These are phyloP conservation scores for Pseudonitzschia multiseries DNA, from an alignment of 108 stramenopile genomes.

Conservation along the genomic window DNA sequence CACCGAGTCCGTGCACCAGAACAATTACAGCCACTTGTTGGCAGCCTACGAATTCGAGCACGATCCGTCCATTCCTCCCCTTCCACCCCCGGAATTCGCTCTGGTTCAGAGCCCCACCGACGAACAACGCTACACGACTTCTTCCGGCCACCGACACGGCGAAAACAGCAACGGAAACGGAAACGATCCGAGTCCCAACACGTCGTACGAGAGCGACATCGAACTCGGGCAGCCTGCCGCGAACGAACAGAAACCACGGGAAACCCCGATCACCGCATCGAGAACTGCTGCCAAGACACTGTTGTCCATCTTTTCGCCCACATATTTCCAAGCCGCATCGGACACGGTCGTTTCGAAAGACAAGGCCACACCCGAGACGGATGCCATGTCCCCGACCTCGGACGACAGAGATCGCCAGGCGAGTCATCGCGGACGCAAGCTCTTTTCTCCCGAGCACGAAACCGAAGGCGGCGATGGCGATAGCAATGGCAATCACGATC, in stretches of 20 bases:
- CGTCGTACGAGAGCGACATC: constrained; percentile 3
- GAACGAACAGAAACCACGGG: not conserved
- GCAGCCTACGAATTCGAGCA: constrained; percentile 2
- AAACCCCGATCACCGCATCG: not conserved
- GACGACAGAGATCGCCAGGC: not conserved
- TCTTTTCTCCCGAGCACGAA: not conserved
- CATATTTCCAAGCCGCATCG: not conserved
- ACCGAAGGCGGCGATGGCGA: not conserved
- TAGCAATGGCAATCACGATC: not conserved
- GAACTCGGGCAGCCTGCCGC: not conserved
- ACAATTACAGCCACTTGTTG: constrained; percentile 3
- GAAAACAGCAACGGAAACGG: not conserved
- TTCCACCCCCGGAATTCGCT: not conserved
- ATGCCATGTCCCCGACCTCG: not conserved
- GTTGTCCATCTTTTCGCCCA: not conserved
- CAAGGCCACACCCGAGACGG: not conserved
- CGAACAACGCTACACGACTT: not conserved
- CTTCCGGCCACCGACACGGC: not conserved
- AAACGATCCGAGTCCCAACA: not conserved
- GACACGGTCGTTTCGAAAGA: not conserved
- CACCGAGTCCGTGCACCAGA: not conserved
- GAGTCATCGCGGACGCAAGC: not conserved
- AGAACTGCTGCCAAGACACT: not conserved
- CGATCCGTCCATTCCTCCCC: constrained; percentile 6
- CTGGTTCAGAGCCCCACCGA: not conserved